Evolutionary conservation across 805 yeast species (phyloP).

Genomic region (Cyberlindnera mrakii): DNA sequence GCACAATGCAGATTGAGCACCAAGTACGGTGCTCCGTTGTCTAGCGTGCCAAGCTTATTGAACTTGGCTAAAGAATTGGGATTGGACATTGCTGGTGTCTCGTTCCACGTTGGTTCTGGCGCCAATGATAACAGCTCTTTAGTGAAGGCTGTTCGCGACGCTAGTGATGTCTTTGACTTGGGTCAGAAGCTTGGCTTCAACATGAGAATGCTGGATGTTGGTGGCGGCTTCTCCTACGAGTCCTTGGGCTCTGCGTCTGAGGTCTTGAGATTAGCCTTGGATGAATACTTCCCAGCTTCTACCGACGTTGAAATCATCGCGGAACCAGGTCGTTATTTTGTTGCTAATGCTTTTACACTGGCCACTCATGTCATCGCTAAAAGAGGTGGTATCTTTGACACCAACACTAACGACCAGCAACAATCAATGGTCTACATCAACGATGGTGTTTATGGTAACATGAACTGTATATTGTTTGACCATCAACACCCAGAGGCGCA

Average conservation of each 20-base stretch:
- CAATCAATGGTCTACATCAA: conserved; percentile 77
- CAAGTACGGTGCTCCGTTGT: conserved; percentile 79
- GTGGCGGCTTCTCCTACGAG: conserved; percentile 82
- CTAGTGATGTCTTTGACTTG: conserved; percentile 59
- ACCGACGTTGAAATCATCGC: conserved; percentile 56
- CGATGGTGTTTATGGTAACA: conserved; percentile 93
- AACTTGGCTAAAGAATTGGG: conserved; percentile 54
- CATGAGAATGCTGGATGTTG: conserved; percentile 69
- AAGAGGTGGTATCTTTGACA: conserved; percentile 38
- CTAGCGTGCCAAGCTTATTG: conserved; percentile 48
- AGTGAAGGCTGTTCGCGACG: conserved; percentile 64
- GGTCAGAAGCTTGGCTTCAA: conserved; percentile 42
- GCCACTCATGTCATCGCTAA: conserved; percentile 85
- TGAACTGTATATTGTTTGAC: conserved; percentile 90
- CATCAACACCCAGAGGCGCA: conserved; percentile 76
- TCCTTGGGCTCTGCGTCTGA: conserved; percentile 54
- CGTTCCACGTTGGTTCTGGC: conserved; percentile 96
- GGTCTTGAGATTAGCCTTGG: conserved; percentile 51
- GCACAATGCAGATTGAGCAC: conserved; percentile 84
- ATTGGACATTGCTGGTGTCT: conserved; percentile 73
- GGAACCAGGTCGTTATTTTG: conserved; percentile 92
- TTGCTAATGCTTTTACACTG: conserved; percentile 77
- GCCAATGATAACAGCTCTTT: conserved; percentile 68
- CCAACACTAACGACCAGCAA: conserved; percentile 20
- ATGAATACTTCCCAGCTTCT: conserved; percentile 49